Evolutionary conservation across 75 land plant species (phyloP).

Genomic region (Cupressus sempervirens): DNA sequence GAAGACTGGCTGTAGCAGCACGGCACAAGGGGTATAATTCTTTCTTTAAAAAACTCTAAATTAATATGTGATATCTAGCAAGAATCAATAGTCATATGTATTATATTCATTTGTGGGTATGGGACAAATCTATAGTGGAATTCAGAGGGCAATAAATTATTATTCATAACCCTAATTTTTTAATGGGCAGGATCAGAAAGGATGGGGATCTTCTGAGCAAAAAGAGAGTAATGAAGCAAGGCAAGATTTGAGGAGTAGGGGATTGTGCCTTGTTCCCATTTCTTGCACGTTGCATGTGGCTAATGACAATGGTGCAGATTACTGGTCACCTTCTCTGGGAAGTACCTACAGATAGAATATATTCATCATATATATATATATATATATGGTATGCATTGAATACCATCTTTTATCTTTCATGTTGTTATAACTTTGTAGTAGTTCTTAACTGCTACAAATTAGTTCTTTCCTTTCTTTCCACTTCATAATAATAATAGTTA

Average conservation of each 20-base stretch:
- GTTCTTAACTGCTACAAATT: background rate
- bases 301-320: constrained; percentile 61
- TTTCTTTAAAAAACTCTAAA: background rate
- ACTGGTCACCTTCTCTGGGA: constrained; percentile 38
- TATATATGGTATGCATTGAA: background rate
- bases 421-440: background rate
- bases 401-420: background rate
- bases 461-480: too few species aligned
- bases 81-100: background rate
- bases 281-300: constrained; percentile 59
- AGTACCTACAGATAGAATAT: constrained; percentile 23
- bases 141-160: too few species aligned
- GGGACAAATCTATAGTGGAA: background rate
- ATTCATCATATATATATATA: too few species aligned
- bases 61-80: background rate
- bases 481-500: background rate
- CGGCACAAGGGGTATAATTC: constrained; percentile 10
- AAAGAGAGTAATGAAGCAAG: constrained; percentile 18
- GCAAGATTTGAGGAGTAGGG: constrained; percentile 61
- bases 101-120: background rate
- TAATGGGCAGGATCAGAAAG: constrained; percentile 9
- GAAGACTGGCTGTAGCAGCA: constrained; percentile 33
- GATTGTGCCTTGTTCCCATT: constrained; percentile 60
- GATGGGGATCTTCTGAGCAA: constrained; percentile 10
- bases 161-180: background rate